Base-by-base conservation (phyloP, 2,329 filamentous ascomycete genomes). In the Microsporum audouinii region DNA sequence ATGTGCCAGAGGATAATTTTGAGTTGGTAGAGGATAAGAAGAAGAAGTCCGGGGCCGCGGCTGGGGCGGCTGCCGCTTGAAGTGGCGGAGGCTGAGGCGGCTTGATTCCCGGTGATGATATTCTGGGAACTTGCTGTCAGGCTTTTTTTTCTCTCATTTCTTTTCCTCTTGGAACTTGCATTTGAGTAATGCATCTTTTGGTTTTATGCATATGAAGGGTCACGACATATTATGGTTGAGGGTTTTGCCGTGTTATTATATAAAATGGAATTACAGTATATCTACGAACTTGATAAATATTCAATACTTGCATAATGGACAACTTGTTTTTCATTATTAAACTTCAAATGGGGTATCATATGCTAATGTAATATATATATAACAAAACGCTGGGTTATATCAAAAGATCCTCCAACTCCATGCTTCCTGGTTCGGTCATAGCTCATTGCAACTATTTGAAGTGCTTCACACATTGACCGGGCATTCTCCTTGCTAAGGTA, bases 21-120 rank as follows among this genome's bases (percentile, higher is more conserved):
- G 92, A 97, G 77, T 78, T 91, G 70, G 84, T 97, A 49, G 92
- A 97, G 75, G 92, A 96, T 73, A 96, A 96, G 84, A 91, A 90
- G 80, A 94, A 94, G 84, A 95, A 95, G 79, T 84, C 64, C 57
- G 63, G 64, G 41, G 63, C 55, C 17, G 60, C 59, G 12, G 61
- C 34, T 57, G 31, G 31, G 14, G 55, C 55, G 12, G 17, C 33
- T 14, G 38, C 38, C 36, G 41, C 39, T 31, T 59, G 38, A 49
- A n/a, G 34, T 17, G 41, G 8, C 10, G 14, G 14, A 12, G 5
- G 27, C 1, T 14, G 12, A 14, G 12, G 12, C 38, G 8, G 38
- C 38, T 39, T 12, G 23, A 31, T 51, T 47, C 27, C 39, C 27
- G 27, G 45, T 51, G 45, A 51, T 51, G 45, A 51, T 51, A 31